Percentiles rank a stretch among this genome's conserved stretches.
Evolutionary conservation across 805 yeast species (phyloP).

Genomic region (Myxozyma sirexii): DNA sequence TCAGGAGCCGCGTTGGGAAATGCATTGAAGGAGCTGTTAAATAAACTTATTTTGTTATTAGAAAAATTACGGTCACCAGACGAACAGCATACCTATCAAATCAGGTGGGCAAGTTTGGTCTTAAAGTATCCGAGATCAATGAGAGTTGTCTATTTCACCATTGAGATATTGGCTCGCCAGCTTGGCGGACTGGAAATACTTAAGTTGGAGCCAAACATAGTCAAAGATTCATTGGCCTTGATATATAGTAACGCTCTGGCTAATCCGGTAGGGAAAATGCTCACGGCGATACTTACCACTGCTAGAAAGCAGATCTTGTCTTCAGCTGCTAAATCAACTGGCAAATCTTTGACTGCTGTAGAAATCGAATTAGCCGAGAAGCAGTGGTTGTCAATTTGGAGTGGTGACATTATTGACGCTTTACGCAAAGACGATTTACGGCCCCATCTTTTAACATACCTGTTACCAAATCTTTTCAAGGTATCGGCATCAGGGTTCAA

Average conservation of each 20-base stretch:
- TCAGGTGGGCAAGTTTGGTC: slow-evolving; percentile 52
- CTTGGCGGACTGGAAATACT: slow-evolving; percentile 50
- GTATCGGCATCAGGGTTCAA: slow-evolving; percentile 51
- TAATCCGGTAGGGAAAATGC: slow-evolving; percentile 48
- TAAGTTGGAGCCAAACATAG: slow-evolving; percentile 50
- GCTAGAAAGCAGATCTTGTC: slow-evolving; percentile 11
- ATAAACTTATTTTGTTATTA: slow-evolving; percentile 53
- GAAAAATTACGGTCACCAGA: slow-evolving; percentile 37
- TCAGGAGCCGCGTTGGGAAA: slow-evolving; percentile 71
- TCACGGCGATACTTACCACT: slow-evolving; percentile 25
- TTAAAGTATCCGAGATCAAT: slow-evolving; percentile 53
- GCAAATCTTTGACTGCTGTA: not conserved
- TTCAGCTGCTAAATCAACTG: not conserved
- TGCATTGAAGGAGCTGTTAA: slow-evolving; percentile 63
- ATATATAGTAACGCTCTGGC: slow-evolving; percentile 66
- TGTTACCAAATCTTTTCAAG: slow-evolving; percentile 66
- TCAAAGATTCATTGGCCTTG: slow-evolving; percentile 50
- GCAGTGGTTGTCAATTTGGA: slow-evolving; percentile 60
- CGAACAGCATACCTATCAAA: slow-evolving; percentile 23
- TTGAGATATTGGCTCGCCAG: slow-evolving; percentile 59
- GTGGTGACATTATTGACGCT: slow-evolving; percentile 43
- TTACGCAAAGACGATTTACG: slow-evolving; percentile 44
- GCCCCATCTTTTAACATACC: slow-evolving; percentile 57
- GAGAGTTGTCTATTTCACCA: slow-evolving; percentile 62
- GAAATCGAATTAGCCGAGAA: slow-evolving; percentile 20